Conservation (phyloP, 768 basidiomycete genomes). For the Tubosaeta sp. region DNA sequence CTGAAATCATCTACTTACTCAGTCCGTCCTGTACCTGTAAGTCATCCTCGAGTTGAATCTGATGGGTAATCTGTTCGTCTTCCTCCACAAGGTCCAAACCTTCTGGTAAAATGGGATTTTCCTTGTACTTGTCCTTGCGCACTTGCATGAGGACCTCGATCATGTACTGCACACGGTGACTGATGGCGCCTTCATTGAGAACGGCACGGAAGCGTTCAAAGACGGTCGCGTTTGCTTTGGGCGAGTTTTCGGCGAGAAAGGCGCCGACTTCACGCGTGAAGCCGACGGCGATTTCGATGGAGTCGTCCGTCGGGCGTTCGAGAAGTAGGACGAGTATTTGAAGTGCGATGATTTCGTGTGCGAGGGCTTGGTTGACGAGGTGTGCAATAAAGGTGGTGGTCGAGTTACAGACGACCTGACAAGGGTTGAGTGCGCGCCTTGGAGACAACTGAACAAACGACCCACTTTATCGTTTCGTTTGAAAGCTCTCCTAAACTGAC, state of each 20-base stretch:
- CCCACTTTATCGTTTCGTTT: slow-evolving; percentile 96
- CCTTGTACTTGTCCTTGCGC: slow-evolving; percentile 98
- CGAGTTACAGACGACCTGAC: slow-evolving; percentile 86
- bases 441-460: not conserved
- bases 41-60: slow-evolving; percentile 89
- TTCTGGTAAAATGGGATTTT: slow-evolving; percentile 92
- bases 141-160: slow-evolving; percentile 99
- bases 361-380: slow-evolving; percentile 89
- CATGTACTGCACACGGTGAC: slow-evolving; percentile 98
- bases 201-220: slow-evolving; percentile 97
- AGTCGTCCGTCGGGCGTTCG: slow-evolving; percentile 94
- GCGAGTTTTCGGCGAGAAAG: slow-evolving; percentile 88
- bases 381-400: slow-evolving; percentile 89
- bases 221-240: slow-evolving; percentile 91
- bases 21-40: slow-evolving; percentile 91
- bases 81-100: slow-evolving; percentile 96
- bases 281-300: slow-evolving; percentile 96
- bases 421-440: not conserved
- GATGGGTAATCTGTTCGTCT: slow-evolving; percentile 96
- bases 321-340: slow-evolving; percentile 95
- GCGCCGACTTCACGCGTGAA: slow-evolving; percentile 98
- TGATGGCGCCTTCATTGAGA: slow-evolving; percentile 91
- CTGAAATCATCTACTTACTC: slow-evolving; percentile 53
- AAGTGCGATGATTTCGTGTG: slow-evolving; percentile 90
- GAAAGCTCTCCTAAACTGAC: slow-evolving; percentile 91